Base-by-base conservation (phyloP, 768 basidiomycete genomes). In the Daedalea quercina region DNA sequence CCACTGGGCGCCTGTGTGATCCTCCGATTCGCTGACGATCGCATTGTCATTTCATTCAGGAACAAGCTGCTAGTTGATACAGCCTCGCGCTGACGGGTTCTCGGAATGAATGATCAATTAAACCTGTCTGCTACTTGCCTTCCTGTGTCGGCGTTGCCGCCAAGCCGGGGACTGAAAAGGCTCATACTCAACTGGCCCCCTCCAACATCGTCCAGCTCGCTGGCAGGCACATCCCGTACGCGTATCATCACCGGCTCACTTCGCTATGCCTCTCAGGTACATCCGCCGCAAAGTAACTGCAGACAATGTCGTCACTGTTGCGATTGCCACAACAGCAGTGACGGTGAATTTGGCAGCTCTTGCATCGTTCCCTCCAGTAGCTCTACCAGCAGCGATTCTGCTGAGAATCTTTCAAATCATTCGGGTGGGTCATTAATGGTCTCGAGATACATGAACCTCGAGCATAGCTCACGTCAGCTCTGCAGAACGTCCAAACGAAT, bases 401-500 rank as follows among this genome's bases (percentile, higher is more conserved):
- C 63, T 77, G 24, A 64, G 72, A 11, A 74, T 79, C 13, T 64
- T 78, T 47, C 64, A 78, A 56, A 76, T 73, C 0, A 62, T 76
- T 20, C 73, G 78, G 67, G 77, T 75, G 46, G 56, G 66, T 45
- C 3, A 17, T 44, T 13, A 15, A 41, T 47, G 9, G 17, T 48
- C 23, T 19, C 8, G 7, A 57, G 51, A 34, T 40, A 47, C 24
- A 46, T n/a, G n/a, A n/a, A n/a, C n/a, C n/a, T n/a, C n/a, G n/a
- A n/a, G 24, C 43, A 15, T 11, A 12, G 9, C 22, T 17, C 11
- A 9, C 17, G 1, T n/a, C 4, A 7, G 20, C 2, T 13, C 24
- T 42, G 13, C 51, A 70, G 65, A 52, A 51, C 7, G 60, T 68
- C 34, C 63, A 73, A 57, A 62, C 57, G 9, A 78, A 78, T 47